Evolutionary conservation across 78 protist genomes (phyloP).

Genomic region (Dictyostelium firmibasis): DNA sequence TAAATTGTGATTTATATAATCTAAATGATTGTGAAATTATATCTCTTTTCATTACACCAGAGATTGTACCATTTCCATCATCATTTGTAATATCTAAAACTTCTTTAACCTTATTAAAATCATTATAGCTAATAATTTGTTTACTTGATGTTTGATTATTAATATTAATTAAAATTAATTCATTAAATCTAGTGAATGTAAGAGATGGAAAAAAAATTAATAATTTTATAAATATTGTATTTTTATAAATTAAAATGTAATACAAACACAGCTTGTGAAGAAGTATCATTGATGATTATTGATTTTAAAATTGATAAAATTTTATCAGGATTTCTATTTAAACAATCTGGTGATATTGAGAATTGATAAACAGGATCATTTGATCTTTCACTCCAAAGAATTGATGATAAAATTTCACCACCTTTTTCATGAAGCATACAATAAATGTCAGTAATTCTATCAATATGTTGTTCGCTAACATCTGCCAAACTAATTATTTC

Average conservation of each 20-base stretch:
- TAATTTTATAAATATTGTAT: no score
- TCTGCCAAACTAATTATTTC: neutral
- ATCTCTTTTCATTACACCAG: neutral
- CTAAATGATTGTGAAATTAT: neutral
- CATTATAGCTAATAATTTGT: neutral
- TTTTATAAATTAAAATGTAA: no score
- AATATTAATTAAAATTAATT: neutral
- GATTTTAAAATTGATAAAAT: neutral
- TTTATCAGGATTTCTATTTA: neutral
- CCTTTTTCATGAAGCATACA: constrained; percentile 7
- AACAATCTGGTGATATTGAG: neutral
- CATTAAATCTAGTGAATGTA: neutral
- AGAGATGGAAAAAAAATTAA: neutral
- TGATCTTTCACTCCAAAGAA: neutral
- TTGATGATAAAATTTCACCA: neutral
- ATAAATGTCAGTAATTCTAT: neutral
- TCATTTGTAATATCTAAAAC: neutral
- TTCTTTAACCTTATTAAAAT: neutral
- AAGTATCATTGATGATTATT: neutral
- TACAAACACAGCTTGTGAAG: constrained; percentile 12
- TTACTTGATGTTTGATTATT: neutral
- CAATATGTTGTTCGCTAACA: neutral
- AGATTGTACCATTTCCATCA: neutral
- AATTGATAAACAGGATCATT: constrained; percentile 11
- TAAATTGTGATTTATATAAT: neutral